Evolutionary conservation across 2,329 filamentous ascomycete genomes (phyloP).

Genomic region (Neoascochyta sp.): DNA sequence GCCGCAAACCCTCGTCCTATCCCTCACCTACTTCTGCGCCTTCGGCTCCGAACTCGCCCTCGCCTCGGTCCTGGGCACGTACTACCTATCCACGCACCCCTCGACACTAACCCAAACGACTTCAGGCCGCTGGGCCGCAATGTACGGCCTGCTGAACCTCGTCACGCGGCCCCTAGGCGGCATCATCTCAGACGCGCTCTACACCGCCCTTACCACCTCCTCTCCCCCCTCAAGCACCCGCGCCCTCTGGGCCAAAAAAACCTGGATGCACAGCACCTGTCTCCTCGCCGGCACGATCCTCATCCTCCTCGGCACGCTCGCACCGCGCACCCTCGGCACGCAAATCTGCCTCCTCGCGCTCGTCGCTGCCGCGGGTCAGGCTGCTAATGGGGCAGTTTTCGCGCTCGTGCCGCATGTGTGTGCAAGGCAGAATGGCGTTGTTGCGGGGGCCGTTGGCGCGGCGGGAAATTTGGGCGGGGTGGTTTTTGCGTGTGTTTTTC

Average conservation of each 20-base stretch:
- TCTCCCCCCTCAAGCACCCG: conserved; percentile 43
- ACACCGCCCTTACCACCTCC: too few species aligned
- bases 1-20: conserved; percentile 52
- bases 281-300: conserved; percentile 57
- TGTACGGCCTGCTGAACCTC: conserved; percentile 73
- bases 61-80: conserved; percentile 58
- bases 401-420: conserved; percentile 83
- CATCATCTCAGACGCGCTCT: conserved; percentile 55
- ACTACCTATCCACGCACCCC: conserved; percentile 57
- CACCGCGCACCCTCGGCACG: conserved; percentile 59
- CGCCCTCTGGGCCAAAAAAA: conserved; percentile 62
- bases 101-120: conserved; percentile 50
- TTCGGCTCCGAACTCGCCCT: conserved; percentile 60
- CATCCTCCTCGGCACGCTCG: conserved; percentile 59
- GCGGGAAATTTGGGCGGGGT: conserved; percentile 82
- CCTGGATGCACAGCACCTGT: conserved; percentile 55
- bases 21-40: conserved; percentile 56
- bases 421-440: conserved; percentile 73
- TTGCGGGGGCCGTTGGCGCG: conserved; percentile 76
- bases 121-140: conserved; percentile 62
- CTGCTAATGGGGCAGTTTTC: conserved; percentile 82
- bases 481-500: conserved; percentile 77
- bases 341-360: conserved; percentile 76
- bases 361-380: conserved; percentile 78
- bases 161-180: conserved; percentile 65